phyloP scores from a whole-genome alignment of 176 grass and related monocot genomes.

The Oryza nivara region DNA sequence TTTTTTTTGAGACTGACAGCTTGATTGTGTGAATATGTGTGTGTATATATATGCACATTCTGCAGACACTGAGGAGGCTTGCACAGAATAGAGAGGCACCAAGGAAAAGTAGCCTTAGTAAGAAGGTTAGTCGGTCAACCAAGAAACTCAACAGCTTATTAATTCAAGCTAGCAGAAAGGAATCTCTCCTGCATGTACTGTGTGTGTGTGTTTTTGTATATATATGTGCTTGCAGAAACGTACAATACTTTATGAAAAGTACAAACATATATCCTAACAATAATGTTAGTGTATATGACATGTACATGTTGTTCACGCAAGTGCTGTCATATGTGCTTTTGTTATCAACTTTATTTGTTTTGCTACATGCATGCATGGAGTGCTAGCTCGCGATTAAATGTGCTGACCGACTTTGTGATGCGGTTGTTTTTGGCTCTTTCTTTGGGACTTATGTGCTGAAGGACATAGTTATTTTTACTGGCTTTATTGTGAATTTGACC shows the following conservation, averaged over 20 bases:
- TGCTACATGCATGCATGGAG: background rate
- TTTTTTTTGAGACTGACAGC: constrained; percentile 8
- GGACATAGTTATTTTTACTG: constrained; percentile 29
- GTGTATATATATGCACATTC: background rate
- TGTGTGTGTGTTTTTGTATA: background rate
- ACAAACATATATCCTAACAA: background rate
- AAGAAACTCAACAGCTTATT: constrained; percentile 6
- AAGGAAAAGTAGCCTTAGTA: constrained; percentile 88
- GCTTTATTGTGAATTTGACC: constrained; percentile 38
- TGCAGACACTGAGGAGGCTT: constrained; percentile 83
- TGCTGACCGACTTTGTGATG: constrained; percentile 29
- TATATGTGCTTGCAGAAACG: constrained; percentile 22
- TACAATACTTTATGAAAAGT: constrained; percentile 18
- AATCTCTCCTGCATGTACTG: background rate
- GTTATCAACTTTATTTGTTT: background rate
- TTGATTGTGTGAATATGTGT: background rate
- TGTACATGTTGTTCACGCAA: background rate
- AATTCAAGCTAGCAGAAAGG: constrained; percentile 6
- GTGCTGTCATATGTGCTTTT: background rate
- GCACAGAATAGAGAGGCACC: constrained; percentile 97
- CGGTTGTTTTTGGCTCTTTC: constrained; percentile 34
- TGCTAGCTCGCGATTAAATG: constrained; percentile 9
- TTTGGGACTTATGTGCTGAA: constrained; percentile 28
- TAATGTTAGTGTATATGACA: background rate
- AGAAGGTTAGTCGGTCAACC: constrained; percentile 73